Conservation (phyloP, 1,284 basidiomycete genomes). For the Rhizoctonia solani region DNA sequence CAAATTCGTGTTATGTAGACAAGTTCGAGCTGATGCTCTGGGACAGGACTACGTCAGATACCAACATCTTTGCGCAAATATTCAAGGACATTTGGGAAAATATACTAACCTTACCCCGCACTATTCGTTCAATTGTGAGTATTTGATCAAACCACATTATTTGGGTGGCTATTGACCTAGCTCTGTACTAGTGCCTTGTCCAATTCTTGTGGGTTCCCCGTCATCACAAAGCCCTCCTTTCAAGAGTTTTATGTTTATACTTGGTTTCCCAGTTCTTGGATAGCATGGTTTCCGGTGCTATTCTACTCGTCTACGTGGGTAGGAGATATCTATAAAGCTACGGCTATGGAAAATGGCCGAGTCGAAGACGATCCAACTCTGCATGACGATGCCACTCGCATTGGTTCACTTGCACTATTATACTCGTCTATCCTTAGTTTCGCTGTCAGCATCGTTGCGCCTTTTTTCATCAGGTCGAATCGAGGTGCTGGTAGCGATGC, state of each 20-base stretch:
- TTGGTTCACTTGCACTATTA: conserved; percentile 55
- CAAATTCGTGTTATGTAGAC: conserved; percentile 44
- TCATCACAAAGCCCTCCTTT: not conserved
- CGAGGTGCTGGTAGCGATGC: not conserved
- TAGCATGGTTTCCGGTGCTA: conserved; percentile 87
- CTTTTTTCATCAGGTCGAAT: conserved; percentile 48
- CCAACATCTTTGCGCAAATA: conserved; percentile 44
- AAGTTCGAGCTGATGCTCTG: not conserved
- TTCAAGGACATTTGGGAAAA: conserved; percentile 69
- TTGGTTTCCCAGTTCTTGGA: conserved; percentile 60
- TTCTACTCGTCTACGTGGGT: conserved; percentile 89
- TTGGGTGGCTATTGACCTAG: conserved; percentile 2
- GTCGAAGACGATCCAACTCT: conserved; percentile 47
- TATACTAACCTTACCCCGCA: conserved; percentile 67
- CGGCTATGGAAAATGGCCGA: conserved; percentile 39
- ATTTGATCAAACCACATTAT: conserved; percentile 35
- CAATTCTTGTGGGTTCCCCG: conserved; percentile 79
- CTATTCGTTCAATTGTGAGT: conserved; percentile 80
- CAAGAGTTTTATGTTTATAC: not conserved
- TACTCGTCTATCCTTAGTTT: conserved; percentile 54
- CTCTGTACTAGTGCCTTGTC: conserved; percentile 76
- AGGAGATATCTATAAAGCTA: conserved; percentile 76
- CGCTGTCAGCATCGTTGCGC: conserved; percentile 50
- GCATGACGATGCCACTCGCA: conserved; percentile 51
- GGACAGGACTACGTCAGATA: not conserved